Base-by-base conservation (phyloP, 2,329 filamentous ascomycete genomes). In the Botrytis sinoallii region DNA sequence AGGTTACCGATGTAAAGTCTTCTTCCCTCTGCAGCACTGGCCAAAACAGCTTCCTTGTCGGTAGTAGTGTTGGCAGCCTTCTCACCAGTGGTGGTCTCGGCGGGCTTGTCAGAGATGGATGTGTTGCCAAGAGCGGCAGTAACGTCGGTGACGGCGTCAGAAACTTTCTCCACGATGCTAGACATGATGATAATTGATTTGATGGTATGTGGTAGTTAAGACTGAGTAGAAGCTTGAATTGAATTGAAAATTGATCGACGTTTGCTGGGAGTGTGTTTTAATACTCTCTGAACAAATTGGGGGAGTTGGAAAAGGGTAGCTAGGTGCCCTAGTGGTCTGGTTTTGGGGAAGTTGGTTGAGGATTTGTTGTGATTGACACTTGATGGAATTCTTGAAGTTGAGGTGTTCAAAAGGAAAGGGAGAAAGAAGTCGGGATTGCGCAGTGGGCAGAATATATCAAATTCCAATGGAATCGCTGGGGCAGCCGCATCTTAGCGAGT, bases 1-100 rank as follows among this genome's bases (percentile, higher is more conserved):
- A 99, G 93, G 90, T 99, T 99, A 89, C 96, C 96, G 88, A 99
- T 98, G 88, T 99, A 99, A 82, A 99, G 92, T 88, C 96, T 94
- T 88, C 96, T 94, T 85, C 96, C 95, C 89, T 99, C 96, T 86
- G 95, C 95, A 85, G 96, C 96, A 88, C 94, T 97, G 86, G 94
- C 94, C 85, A 96, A 92, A 83, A 96, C 94, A 85, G 95, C 94
- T 85, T 97, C 94, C 84, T 93, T 92, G 86, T 92, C 89, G 81
- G 91, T 84, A 79, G 82, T 79, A 32, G 74, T 73, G 66, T 74
- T 76, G 71, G 74, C 74, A 38, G 73, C 74, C 70, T 75, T 78
- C 29, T 72, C 70, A 67, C 70, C 61, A 77, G 82, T 86, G 81
- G 83, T 84, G 82, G 86, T 83, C 79, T 87, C 87, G 46, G 79